Base-by-base conservation (phyloP, 192 early-diverging fungal species). In the Pilobolus umbonatus region DNA sequence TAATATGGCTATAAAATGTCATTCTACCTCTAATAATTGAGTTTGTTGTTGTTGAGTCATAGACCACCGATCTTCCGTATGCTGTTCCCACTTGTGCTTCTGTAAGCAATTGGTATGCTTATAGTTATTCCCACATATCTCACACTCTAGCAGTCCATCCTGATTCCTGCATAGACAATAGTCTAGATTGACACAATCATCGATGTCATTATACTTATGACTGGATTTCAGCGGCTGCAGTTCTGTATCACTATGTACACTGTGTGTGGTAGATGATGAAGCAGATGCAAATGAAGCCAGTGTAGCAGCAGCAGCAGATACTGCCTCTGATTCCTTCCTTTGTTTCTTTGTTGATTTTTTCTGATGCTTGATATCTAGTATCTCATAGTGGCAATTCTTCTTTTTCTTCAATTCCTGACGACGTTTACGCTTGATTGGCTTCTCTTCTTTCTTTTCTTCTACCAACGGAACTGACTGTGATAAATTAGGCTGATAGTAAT, bases 301-400 rank as follows among this genome's bases (percentile, higher is more conserved):
- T 1, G 63, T 65, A 1, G 63, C 63, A 3, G 63, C 63, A 28
- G 63, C 63, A 9, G 63, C 63, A 51, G 55, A 58, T 4, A 65
- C 40, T 22, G 53, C 62, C 22, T 64, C 62, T 25, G 39, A 25
- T 42, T 64, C 55, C 42, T 64, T 64, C 6, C 46, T 8, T 62
- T 62, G 34, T 62, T 52, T 62, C 14, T n/a, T 10, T 21, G 30
- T 35, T 40, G 52, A 53, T 29, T 36, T 14, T 4, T 62, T 24
- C 12, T 14, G 15, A 22, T 53, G 51, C 14, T 30, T 30, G 32
- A 62, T 31, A 53, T 62, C 60, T 25, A 62, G 7, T 14, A 62
- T 50, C 53, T 61, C 48, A 61, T 61, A 61, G 29, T 61, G 50
- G 24, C 53, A 61, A 31, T 50, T 28, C 14, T 35, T 38, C 17